Evolutionary conservation across 805 yeast species (phyloP).

Genomic region (Jamesozyma rosinii): DNA sequence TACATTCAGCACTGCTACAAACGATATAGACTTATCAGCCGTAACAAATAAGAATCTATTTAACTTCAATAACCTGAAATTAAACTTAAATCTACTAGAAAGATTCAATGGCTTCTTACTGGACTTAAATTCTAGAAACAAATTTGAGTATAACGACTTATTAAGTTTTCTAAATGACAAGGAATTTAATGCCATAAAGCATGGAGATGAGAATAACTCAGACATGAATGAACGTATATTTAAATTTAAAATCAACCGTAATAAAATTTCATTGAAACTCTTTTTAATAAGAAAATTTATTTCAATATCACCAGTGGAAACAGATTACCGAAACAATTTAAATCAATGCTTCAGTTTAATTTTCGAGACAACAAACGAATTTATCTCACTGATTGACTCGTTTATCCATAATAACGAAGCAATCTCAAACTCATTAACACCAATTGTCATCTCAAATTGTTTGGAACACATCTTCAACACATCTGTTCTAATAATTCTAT

Average conservation of each 20-base stretch:
- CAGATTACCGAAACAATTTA: not conserved
- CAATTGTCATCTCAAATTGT: constrained; percentile 3
- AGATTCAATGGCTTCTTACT: not conserved
- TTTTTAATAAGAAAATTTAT: constrained; percentile 3
- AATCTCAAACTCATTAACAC: constrained; percentile 6
- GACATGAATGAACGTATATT: constrained; percentile 2
- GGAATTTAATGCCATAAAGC: not conserved
- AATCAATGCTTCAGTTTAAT: constrained; percentile 2
- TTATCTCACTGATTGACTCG: constrained; percentile 4
- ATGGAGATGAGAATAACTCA: constrained; percentile 1
- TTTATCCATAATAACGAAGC: constrained; percentile 5
- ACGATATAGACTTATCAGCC: constrained; percentile 3
- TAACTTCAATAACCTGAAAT: constrained; percentile 3
- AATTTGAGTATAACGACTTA: constrained; percentile 1
- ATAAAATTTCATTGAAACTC: constrained; percentile 3
- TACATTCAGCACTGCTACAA: constrained; percentile 2
- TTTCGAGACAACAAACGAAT: constrained; percentile 1
- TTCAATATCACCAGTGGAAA: not conserved
- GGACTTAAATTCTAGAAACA: not conserved
- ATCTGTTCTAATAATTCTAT: constrained; percentile 2
- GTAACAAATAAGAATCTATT: not conserved
- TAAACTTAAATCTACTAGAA: not conserved
- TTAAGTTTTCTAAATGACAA: constrained; percentile 1
- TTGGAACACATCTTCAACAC: constrained; percentile 3
- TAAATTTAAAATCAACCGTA: constrained; percentile 1